phyloP scores from a whole-genome alignment of 148 eudicot genomes.

The Cornus suecica region DNA sequence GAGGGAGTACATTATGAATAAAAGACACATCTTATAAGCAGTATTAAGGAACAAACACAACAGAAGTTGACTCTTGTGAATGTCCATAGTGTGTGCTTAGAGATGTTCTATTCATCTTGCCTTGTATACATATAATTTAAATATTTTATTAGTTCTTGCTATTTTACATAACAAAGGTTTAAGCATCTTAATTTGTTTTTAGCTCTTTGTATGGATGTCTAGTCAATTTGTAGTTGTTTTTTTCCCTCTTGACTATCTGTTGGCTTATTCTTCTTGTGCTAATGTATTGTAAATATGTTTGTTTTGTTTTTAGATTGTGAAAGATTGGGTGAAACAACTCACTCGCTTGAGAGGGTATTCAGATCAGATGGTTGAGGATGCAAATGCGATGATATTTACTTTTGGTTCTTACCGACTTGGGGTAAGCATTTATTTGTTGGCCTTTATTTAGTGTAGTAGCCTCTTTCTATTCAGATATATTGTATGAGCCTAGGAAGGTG shows the following conservation, averaged over 20 bases:
- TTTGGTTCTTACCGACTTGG: slow-evolving; percentile 92
- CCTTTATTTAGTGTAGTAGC: neutral
- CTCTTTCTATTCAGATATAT: neutral
- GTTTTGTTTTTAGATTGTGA: slow-evolving; percentile 55
- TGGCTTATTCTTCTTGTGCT: neutral
- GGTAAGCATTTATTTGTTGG: slow-evolving; percentile 38
- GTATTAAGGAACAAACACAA: neutral
- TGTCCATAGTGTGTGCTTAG: neutral
- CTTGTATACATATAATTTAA: neutral
- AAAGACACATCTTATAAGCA: too few relatives aligned
- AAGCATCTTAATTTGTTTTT: neutral
- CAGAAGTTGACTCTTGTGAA: neutral
- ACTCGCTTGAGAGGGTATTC: slow-evolving; percentile 79
- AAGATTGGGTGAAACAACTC: slow-evolving; percentile 82
- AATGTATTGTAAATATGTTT: neutral
- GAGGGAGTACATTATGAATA: too few relatives aligned
- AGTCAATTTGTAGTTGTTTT: neutral
- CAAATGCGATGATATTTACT: slow-evolving; percentile 84
- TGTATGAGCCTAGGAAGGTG: neutral
- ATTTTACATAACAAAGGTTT: too few relatives aligned
- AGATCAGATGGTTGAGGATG: slow-evolving; percentile 84
- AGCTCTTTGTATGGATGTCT: neutral
- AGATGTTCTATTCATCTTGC: neutral
- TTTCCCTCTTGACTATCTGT: neutral
- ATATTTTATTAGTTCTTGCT: too few relatives aligned